Conservation (phyloP, 495 filamentous ascomycete genomes). For the Paragyromitra xinjiangensis region DNA sequence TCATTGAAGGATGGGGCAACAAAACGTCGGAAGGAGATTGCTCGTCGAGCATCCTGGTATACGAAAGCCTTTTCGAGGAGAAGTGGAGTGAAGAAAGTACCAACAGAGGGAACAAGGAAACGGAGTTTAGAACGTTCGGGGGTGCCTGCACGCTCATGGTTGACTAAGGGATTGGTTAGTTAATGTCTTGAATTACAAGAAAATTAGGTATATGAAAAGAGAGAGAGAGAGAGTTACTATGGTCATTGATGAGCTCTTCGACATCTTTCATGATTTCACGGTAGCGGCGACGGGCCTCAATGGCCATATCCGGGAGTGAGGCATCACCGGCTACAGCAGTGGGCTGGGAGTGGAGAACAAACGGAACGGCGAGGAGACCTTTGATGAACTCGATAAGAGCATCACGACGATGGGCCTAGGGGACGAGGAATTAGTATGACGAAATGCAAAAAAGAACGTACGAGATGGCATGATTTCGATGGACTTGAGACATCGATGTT, state of each 20-base stretch:
- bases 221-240: conserved; percentile 67
- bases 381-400: conserved; percentile 69
- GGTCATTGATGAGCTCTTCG: conserved; percentile 87
- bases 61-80: conserved; percentile 87
- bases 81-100: conserved; percentile 88
- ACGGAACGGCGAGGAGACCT: conserved; percentile 92
- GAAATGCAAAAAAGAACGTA: conserved; percentile 18
- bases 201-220: not conserved
- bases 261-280: conserved; percentile 95
- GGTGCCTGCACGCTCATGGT: conserved; percentile 70
- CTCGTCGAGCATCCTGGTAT: conserved; percentile 82
- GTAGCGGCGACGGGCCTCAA: conserved; percentile 80
- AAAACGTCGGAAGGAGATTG: conserved; percentile 90
- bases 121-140: conserved; percentile 86
- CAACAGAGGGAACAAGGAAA: conserved; percentile 87
- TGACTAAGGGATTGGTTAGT: conserved; percentile 64
- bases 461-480: conserved; percentile 19
- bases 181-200: conserved; percentile 31
- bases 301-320: conserved; percentile 69
- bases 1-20: conserved; percentile 98
- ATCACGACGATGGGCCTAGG: conserved; percentile 58
- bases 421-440: conserved; percentile 1
- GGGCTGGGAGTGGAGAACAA: conserved; percentile 95
- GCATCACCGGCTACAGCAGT: conserved; percentile 73
- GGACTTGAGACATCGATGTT: not conserved